Evolutionary conservation across 768 basidiomycete species (phyloP).

Genomic region (Panaeolus cyanescens): DNA sequence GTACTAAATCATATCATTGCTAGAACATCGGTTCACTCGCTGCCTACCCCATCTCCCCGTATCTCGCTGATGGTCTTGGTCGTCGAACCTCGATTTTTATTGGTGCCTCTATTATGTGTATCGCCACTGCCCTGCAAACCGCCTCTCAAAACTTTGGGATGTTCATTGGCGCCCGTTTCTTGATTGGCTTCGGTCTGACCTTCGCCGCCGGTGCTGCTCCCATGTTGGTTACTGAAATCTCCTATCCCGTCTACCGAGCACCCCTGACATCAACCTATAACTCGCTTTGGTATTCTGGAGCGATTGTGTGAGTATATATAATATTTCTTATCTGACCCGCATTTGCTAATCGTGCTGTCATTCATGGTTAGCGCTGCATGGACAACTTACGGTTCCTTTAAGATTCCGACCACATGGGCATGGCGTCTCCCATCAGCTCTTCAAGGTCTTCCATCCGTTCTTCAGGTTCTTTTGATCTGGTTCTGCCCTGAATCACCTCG

Average conservation of each 20-base stretch:
- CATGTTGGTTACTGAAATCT: slow-evolving; percentile 80
- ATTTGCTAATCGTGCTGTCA: neutral
- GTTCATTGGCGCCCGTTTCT: slow-evolving; percentile 83
- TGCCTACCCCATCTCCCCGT: slow-evolving; percentile 71
- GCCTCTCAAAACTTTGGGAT: slow-evolving; percentile 70
- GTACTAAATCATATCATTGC: neutral
- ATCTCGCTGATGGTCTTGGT: slow-evolving; percentile 72
- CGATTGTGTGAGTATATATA: slow-evolving; percentile 58
- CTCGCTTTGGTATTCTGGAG: slow-evolving; percentile 87
- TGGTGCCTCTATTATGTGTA: slow-evolving; percentile 69
- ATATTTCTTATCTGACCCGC: neutral
- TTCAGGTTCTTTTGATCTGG: slow-evolving; percentile 67
- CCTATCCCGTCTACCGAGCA: slow-evolving; percentile 82
- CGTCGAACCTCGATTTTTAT: slow-evolving; percentile 69
- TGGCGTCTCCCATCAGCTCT: slow-evolving; percentile 84
- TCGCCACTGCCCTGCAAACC: slow-evolving; percentile 69
- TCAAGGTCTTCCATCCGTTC: slow-evolving; percentile 67
- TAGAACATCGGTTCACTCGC: slow-evolving; percentile 70
- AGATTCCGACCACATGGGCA: slow-evolving; percentile 66
- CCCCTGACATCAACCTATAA: slow-evolving; percentile 79
- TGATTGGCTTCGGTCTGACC: slow-evolving; percentile 76
- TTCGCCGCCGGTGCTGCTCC: slow-evolving; percentile 80
- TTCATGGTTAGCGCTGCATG: slow-evolving; percentile 62
- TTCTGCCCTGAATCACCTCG: slow-evolving; percentile 84
- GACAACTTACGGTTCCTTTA: slow-evolving; percentile 82